Evolutionary conservation across 352 stramenopile genomes (phyloP).

Genomic region (Pythium brassicae): DNA sequence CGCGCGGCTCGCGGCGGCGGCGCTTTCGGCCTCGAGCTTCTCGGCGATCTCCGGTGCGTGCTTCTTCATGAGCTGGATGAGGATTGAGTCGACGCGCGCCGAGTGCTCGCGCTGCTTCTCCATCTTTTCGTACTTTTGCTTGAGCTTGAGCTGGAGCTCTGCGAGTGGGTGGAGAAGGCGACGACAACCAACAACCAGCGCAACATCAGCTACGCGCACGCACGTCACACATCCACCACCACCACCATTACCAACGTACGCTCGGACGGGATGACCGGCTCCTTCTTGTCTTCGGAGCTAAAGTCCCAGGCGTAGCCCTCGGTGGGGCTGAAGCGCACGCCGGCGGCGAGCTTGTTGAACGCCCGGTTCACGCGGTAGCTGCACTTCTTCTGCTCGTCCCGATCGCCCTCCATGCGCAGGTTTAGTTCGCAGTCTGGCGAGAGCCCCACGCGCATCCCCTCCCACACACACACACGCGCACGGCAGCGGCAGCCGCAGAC

Average conservation of each 20-base stretch:
- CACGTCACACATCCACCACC: background rate
- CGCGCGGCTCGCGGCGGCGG: slow-evolving; percentile 7
- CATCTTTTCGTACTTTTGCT: slow-evolving; percentile 86
- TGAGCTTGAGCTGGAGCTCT: slow-evolving; percentile 84
- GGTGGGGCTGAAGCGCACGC: slow-evolving; percentile 81
- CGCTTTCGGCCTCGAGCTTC: slow-evolving; percentile 56
- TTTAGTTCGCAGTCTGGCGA: too few relatives aligned
- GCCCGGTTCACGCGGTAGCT: slow-evolving; percentile 83
- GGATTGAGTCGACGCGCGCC: slow-evolving; percentile 72
- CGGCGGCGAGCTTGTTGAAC: slow-evolving; percentile 66
- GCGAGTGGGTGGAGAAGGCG: too few relatives aligned
- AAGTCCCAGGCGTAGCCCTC: slow-evolving; percentile 88
- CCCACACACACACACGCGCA: background rate
- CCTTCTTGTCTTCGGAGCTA: slow-evolving; percentile 81
- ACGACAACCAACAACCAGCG: too few relatives aligned
- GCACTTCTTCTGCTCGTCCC: slow-evolving; percentile 80
- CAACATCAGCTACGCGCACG: background rate
- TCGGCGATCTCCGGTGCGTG: slow-evolving; percentile 81
- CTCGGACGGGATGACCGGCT: slow-evolving; percentile 79
- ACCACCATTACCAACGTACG: slow-evolving; percentile 39
- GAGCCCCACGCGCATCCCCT: too few relatives aligned
- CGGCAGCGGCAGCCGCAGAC: slow-evolving; percentile 7
- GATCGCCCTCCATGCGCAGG: too few relatives aligned
- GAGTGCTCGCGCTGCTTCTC: slow-evolving; percentile 84
- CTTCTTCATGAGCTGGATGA: slow-evolving; percentile 85